Conservation (phyloP, 306 rosid species). For the Medicago ruthenica region DNA sequence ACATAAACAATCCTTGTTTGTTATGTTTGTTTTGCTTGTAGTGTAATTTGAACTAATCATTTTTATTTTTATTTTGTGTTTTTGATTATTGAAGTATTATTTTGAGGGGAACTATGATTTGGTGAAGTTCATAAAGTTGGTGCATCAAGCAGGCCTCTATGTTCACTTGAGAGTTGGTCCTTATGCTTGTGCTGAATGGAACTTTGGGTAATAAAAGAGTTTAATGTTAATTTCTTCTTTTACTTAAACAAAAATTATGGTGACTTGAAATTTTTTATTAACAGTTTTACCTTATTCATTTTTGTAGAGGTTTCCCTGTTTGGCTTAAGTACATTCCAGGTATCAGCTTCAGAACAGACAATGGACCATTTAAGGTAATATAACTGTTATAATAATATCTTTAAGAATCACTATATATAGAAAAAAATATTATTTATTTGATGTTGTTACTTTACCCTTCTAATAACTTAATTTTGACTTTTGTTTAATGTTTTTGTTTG, state of each 20-base stretch:
- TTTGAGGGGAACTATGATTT: conserved; percentile 93
- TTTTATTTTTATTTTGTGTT: neutral
- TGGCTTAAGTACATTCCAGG: conserved; percentile 98
- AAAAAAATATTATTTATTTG: neutral
- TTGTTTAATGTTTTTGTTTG: conserved; percentile 32
- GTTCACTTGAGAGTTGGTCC: conserved; percentile 97
- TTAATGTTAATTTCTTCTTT: conserved; percentile 19
- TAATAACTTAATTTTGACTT: conserved; percentile 24
- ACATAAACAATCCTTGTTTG: conserved; percentile 35
- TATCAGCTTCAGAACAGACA: conserved; percentile 88
- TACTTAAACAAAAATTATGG: neutral
- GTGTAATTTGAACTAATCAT: conserved; percentile 29
- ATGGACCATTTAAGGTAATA: conserved; percentile 89
- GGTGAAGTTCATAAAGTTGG: conserved; percentile 86
- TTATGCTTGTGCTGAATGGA: conserved; percentile 99
- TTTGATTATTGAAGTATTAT: conserved; percentile 66
- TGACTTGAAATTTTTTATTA: conserved; percentile 27
- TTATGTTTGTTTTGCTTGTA: conserved; percentile 14
- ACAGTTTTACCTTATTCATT: conserved; percentile 19
- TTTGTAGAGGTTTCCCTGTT: conserved; percentile 91
- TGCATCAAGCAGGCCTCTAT: conserved; percentile 92
- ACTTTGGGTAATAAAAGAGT: conserved; percentile 75
- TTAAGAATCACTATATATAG: conserved; percentile 2
- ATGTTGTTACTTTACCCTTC: conserved; percentile 20
- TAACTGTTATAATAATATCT: conserved; percentile 21